Evolutionary conservation across 331 rosid genomes (phyloP).

Genomic region (Ulmus americana): DNA sequence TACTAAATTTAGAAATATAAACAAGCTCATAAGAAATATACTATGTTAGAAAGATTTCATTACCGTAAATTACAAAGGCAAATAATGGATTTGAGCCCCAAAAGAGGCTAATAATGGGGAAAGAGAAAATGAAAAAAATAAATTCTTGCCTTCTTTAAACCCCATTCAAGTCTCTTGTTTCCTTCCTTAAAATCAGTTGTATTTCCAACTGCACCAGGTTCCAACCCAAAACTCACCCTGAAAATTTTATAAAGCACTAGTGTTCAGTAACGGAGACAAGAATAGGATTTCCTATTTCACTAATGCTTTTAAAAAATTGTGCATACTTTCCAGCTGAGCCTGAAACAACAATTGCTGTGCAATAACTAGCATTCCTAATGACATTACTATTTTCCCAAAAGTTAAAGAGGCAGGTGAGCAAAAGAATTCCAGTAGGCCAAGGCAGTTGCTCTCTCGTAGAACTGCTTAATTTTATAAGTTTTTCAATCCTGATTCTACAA

Average conservation of each 20-base stretch:
- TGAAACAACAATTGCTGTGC: not conserved
- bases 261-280: not conserved
- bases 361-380: too few species aligned
- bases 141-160: conserved; percentile 61
- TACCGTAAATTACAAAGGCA: not conserved
- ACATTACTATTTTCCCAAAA: not conserved
- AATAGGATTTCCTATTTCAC: not conserved
- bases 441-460: not conserved
- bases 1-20: conserved; percentile 18
- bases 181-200: conserved; percentile 75
- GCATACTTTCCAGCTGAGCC: not conserved
- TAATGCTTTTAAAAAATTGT: not conserved
- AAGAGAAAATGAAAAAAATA: not conserved
- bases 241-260: conserved; percentile 11
- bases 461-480: not conserved
- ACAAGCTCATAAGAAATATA: conserved; percentile 1
- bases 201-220: conserved; percentile 76
- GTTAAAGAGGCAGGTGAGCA: not conserved
- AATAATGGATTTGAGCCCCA: not conserved
- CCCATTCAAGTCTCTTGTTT: conserved; percentile 82
- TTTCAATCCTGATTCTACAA: not conserved
- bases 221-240: conserved; percentile 81
- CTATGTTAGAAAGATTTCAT: conserved; percentile 9
- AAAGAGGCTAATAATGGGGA: not conserved
- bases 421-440: not conserved